Evolutionary conservation across 1,284 basidiomycete genomes (phyloP).

Genomic region (Ganoderma multipileum): DNA sequence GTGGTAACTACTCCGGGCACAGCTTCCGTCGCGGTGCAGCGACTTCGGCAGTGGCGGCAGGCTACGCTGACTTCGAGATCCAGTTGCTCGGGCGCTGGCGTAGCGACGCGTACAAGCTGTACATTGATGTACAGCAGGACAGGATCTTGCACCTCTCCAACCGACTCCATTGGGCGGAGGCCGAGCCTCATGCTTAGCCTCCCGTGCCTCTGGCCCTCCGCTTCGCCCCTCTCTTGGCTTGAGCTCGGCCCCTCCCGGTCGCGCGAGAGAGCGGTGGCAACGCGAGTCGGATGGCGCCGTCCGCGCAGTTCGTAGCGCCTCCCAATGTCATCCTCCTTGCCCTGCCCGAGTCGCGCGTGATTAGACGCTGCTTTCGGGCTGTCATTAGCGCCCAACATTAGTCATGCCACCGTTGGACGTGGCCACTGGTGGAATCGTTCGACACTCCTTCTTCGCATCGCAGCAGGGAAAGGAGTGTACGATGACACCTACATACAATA

Average conservation of each 20-base stretch:
- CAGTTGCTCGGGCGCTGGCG: constrained; percentile 44
- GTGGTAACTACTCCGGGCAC: constrained; percentile 39
- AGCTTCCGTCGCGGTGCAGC: constrained; percentile 33
- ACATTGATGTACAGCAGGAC: constrained; percentile 37
- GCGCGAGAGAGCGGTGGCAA: constrained; percentile 23
- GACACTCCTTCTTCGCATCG: not conserved
- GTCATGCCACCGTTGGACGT: not conserved
- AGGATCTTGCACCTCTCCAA: constrained; percentile 39
- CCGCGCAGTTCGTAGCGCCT: not conserved
- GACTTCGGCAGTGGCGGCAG: constrained; percentile 39
- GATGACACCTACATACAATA: not conserved
- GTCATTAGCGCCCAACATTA: not conserved
- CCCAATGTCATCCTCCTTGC: constrained; percentile 2
- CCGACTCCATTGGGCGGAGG: constrained; percentile 42
- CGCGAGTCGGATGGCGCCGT: not conserved
- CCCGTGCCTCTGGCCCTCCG: constrained; percentile 15
- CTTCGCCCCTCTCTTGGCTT: constrained; percentile 18
- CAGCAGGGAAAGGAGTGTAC: not conserved
- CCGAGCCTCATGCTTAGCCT: constrained; percentile 26
- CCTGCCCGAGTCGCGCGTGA: not conserved
- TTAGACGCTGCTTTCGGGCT: not conserved
- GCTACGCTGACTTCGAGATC: constrained; percentile 43
- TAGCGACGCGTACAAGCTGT: constrained; percentile 45
- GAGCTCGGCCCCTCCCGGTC: constrained; percentile 20
- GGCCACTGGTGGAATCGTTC: not conserved